phyloP scores from a whole-genome alignment of 1,284 basidiomycete species.

The Leccinum variabile region DNA sequence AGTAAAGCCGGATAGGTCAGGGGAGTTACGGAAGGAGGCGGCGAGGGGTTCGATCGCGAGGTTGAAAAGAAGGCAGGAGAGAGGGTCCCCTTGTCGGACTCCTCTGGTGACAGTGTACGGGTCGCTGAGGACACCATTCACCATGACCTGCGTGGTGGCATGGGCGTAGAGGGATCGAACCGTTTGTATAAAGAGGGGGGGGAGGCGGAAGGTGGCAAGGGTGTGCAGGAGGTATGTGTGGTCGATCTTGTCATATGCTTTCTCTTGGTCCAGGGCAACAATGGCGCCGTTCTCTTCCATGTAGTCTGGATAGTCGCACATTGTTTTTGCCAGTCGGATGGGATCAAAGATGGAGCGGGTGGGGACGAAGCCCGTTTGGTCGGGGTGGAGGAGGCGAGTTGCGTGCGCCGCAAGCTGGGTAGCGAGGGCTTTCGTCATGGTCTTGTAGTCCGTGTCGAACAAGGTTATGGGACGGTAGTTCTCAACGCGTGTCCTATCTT shows the following conservation, averaged over 20 bases:
- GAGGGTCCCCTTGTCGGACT: conserved; percentile 40
- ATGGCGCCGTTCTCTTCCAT: conserved; percentile 11
- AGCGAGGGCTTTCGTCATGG: conserved; percentile 4
- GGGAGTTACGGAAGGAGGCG: conserved; percentile 8
- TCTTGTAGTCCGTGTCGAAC: conserved; percentile 17
- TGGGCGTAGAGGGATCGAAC: conserved; percentile 36
- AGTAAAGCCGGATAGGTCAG: background rate
- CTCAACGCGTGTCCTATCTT: background rate
- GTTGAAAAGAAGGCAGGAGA: conserved; percentile 43
- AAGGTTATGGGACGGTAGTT: background rate
- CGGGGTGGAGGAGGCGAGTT: background rate
- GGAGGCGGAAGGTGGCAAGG: background rate
- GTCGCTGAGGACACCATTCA: conserved; percentile 28
- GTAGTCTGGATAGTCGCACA: conserved; percentile 6
- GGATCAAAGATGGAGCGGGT: conserved; percentile 5
- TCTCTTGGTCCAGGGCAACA: conserved; percentile 14
- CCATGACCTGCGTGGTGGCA: conserved; percentile 25
- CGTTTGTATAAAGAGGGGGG: conserved; percentile 21
- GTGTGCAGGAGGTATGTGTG: conserved; percentile 5
- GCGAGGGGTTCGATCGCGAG: conserved; percentile 12
- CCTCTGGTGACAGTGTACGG: conserved; percentile 31
- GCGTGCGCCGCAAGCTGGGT: background rate
- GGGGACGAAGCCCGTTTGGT: conserved; percentile 15
- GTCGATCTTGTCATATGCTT: conserved; percentile 19
- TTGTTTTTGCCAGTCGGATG: background rate